Base-by-base conservation (phyloP, 306 rosid species). In the Potentilla sterilis region DNA sequence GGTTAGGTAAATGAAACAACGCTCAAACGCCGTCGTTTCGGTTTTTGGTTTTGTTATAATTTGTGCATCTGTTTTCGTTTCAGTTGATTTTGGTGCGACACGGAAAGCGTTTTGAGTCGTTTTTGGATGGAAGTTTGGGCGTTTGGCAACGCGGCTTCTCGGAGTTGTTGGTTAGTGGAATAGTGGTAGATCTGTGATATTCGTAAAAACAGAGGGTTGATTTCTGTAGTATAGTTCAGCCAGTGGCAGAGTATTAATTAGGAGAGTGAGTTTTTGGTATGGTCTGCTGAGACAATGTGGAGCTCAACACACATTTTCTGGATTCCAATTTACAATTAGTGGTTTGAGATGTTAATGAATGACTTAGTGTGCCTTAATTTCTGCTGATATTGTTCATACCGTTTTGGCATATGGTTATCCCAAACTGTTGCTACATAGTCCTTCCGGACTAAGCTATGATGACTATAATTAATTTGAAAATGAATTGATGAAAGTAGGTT, bases 111-210 rank as follows among this genome's bases (percentile, higher is more conserved):
- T n/a, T n/a, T n/a, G n/a, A n/a, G n/a, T n/a, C n/a, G n/a, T n/a
- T 34, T 16, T 42, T 58, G 67, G 43, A 51, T 52, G 42, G 77
- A 24, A 12, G 48, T 44, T 44, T 44, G 9, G 48, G 48, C 48
- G 43, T 40, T 55, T 24, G 67, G 37, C 32, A 46, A 73, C 55
- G 28, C 12, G 11, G 43, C 11, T 0, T 9, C 28, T 42, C 16
- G 3, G 41, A 63, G 68, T 2, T 15, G 21, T 63, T 59, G 67
- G 41, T 46, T n/a, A n/a, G n/a, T n/a, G n/a, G n/a, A n/a, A n/a
- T 48, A 38, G 75, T 40, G 75, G 75, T 54, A 11, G 75, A 37
- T 54, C 35, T 37, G 59, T 34, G 35, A 47, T 18, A 32, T 34
- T 61, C 3, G 15, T 3, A 35, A 46, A 9, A 74, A 21, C 7